phyloP scores from a whole-genome alignment of 352 stramenopile genomes.

The Pythium biforme region DNA sequence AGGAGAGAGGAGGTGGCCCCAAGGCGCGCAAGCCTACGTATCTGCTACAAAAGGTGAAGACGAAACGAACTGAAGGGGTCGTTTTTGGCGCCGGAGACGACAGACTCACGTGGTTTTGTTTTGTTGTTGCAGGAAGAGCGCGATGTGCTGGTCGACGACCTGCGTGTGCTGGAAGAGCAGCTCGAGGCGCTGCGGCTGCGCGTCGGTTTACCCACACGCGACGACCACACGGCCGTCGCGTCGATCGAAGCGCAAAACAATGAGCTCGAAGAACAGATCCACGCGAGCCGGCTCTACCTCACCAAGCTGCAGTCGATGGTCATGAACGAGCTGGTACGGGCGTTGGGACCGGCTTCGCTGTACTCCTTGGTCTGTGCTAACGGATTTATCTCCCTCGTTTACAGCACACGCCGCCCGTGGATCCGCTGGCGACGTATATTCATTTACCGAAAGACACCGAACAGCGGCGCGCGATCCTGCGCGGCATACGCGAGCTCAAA shows the following conservation, averaged over 20 bases:
- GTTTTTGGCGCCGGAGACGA: too few relatives aligned
- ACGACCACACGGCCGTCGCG: conserved; percentile 20
- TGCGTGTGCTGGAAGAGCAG: conserved; percentile 10
- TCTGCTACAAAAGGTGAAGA: conserved; percentile 24
- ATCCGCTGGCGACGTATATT: conserved; percentile 20
- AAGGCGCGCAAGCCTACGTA: conserved; percentile 24
- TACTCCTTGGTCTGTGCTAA: too few relatives aligned
- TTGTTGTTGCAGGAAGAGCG: conserved; percentile 19
- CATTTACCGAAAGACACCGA: conserved; percentile 11
- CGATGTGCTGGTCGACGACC: conserved; percentile 13
- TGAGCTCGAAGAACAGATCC: conserved; percentile 26
- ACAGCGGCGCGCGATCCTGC: conserved; percentile 11
- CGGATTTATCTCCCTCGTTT: not conserved
- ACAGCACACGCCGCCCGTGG: conserved; percentile 21
- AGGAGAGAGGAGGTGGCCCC: too few relatives aligned
- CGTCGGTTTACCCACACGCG: conserved; percentile 15
- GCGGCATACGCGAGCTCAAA: conserved; percentile 39
- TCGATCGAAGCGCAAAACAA: conserved; percentile 15
- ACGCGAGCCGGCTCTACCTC: conserved; percentile 15
- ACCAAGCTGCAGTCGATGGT: conserved; percentile 21
- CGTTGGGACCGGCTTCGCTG: not conserved
- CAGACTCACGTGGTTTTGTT: not conserved
- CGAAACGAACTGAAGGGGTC: not conserved
- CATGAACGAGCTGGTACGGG: conserved; percentile 15
- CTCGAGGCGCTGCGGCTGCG: conserved; percentile 24